phyloP scores from a whole-genome alignment of 352 stramenopile species.

The Globisporangium okanoganense region DNA sequence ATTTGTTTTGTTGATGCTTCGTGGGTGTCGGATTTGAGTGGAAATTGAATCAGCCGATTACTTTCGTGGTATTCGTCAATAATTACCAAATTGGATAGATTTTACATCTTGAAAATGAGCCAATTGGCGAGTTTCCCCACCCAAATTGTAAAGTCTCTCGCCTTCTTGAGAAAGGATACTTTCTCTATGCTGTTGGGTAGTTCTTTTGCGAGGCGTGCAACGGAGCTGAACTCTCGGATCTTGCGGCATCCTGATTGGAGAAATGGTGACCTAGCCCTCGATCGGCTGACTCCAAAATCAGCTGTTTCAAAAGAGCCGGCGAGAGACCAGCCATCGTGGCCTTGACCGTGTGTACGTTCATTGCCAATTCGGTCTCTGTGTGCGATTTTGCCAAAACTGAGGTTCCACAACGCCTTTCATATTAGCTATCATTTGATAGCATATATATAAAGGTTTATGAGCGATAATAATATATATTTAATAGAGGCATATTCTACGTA shows the following conservation, averaged over 20 bases:
- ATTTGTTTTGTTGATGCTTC: not conserved
- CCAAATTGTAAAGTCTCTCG: not conserved
- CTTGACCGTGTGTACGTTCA: not conserved
- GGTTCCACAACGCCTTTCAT: too few relatives aligned
- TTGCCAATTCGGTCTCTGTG: not conserved
- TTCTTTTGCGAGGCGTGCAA: conserved; percentile 2
- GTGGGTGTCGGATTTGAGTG: not conserved
- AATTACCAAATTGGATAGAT: not conserved
- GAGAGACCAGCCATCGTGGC: conserved; percentile 2
- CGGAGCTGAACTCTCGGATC: not conserved
- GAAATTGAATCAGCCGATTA: conserved; percentile 3
- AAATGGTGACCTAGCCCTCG: not conserved
- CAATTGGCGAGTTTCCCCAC: not conserved
- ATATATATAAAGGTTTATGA: too few relatives aligned
- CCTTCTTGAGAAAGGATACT: not conserved
- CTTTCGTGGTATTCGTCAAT: not conserved
- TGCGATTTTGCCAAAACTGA: too few relatives aligned
- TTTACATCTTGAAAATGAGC: not conserved
- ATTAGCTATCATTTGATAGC: too few relatives aligned
- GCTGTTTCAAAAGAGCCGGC: not conserved
- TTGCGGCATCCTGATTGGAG: conserved; percentile 2
- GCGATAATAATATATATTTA: too few relatives aligned
- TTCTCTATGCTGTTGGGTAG: not conserved
- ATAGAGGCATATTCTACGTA: too few relatives aligned
- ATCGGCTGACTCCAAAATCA: not conserved